These are phyloP conservation scores for Pseudozyma sp. DNA, from an alignment of 1,284 basidiomycete species.

Conservation along the genomic window DNA sequence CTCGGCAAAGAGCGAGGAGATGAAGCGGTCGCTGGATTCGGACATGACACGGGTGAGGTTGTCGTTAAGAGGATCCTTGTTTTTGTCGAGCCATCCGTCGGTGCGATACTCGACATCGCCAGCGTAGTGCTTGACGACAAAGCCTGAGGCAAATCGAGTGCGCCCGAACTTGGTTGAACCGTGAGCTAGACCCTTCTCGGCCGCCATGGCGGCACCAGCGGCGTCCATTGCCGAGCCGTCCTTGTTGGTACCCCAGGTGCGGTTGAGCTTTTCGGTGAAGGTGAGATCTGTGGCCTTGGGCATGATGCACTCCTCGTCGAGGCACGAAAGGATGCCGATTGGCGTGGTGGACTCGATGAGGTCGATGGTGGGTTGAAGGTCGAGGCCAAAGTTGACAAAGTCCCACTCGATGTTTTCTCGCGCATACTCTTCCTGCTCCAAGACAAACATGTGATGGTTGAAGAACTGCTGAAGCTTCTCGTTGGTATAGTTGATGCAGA, in stretches of 20 bases:
- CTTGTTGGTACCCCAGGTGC: conserved; percentile 62
- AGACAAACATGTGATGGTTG: conserved; percentile 99
- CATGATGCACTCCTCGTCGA: conserved; percentile 99
- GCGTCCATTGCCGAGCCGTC: conserved; percentile 57
- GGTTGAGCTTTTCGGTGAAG: conserved; percentile 87
- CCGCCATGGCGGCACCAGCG: conserved; percentile 50
- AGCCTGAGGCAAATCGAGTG: conserved; percentile 88
- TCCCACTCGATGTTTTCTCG: conserved; percentile 98
- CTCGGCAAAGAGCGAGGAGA: conserved; percentile 86
- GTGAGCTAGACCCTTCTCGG: conserved; percentile 68
- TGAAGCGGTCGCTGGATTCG: conserved; percentile 82
- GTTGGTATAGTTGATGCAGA: conserved; percentile 99
- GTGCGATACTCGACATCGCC: conserved; percentile 96
- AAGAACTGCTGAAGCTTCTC: conserved; percentile 69
- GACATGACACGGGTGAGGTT: conserved; percentile 91
- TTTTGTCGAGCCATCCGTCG: conserved; percentile 98
- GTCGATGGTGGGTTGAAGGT: conserved; percentile 97
- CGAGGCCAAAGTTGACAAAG: conserved; percentile 97
- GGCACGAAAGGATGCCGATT: conserved; percentile 90
- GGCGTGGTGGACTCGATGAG: conserved; percentile 82
- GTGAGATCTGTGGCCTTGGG: conserved; percentile 95
- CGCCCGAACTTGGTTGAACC: conserved; percentile 80
- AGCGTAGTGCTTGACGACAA: conserved; percentile 95
- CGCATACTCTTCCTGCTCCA: conserved; percentile 98
- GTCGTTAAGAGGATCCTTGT: conserved; percentile 98